phyloP scores from a whole-genome alignment of 352 stramenopile genomes.

The Blastocystis hominis region DNA sequence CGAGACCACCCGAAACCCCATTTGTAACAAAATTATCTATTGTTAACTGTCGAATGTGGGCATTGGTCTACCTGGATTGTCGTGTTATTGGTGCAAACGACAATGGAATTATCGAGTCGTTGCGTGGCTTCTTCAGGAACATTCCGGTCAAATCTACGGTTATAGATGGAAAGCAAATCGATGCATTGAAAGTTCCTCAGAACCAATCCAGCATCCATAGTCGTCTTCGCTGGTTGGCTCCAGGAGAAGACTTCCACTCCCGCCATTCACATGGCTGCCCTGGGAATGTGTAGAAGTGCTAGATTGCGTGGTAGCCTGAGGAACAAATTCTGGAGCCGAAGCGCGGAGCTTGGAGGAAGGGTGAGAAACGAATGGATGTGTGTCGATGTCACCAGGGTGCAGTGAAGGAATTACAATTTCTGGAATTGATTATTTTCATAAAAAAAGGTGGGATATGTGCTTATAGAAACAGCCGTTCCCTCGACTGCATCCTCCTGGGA shows the following conservation, averaged over 20 bases:
- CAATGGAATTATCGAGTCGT: neutral
- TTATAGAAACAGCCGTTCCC: conserved; percentile 47
- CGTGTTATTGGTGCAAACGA: neutral
- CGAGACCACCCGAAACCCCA: conserved; percentile 29
- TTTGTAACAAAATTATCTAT: conserved; percentile 15
- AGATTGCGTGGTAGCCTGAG: neutral
- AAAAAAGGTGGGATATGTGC: conserved; percentile 11
- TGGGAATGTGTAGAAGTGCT: neutral
- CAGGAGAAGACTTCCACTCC: conserved; percentile 37
- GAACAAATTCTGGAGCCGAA: neutral
- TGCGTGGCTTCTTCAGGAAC: neutral
- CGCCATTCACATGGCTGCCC: conserved; percentile 34
- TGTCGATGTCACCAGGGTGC: conserved; percentile 20
- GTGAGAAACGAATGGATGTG: neutral
- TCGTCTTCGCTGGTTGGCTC: neutral
- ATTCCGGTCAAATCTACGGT: neutral
- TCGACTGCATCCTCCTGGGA: conserved; percentile 38
- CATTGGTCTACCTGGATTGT: neutral
- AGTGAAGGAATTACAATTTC: neutral
- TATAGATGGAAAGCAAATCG: neutral
- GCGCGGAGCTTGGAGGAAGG: neutral
- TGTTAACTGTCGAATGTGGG: neutral
- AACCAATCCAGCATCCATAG: neutral
- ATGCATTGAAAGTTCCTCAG: neutral
- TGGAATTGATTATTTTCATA: neutral